Evolutionary conservation across 306 rosid genomes (phyloP).

Genomic region (Prinsepia uniflora): DNA sequence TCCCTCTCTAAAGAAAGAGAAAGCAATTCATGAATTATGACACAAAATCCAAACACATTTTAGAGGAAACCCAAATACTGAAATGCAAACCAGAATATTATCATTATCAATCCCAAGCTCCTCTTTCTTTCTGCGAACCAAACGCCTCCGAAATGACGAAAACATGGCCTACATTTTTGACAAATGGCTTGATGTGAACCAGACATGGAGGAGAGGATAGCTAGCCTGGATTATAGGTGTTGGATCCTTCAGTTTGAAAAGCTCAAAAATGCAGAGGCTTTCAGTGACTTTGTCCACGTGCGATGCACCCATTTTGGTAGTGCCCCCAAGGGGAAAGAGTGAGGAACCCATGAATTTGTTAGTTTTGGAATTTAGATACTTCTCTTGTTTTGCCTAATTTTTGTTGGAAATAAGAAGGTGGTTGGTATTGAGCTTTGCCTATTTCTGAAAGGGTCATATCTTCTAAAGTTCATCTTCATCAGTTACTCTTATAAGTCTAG

Average conservation of each 20-base stretch:
- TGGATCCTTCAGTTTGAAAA: not conserved
- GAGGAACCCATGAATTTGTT: not conserved
- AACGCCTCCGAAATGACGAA: too few relatives aligned
- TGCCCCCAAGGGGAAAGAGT: not conserved
- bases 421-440: not conserved
- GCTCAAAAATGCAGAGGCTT: not conserved
- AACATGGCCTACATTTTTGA: conserved; percentile 14
- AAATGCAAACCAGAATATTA: not conserved
- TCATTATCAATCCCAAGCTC: not conserved
- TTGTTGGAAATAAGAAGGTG: conserved; percentile 1
- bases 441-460: not conserved
- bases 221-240: conserved; percentile 43
- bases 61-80: not conserved
- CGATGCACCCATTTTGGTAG: not conserved
- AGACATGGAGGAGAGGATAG: conserved; percentile 52
- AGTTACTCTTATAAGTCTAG: not conserved
- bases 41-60: conserved; percentile 20
- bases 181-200: conserved; percentile 24
- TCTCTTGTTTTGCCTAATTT: not conserved
- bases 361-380: not conserved
- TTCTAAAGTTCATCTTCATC: not conserved
- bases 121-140: too few relatives aligned
- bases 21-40: conserved; percentile 17
- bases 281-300: conserved; percentile 11
- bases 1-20: conserved; percentile 9